A percentile compares a stretch with the other conserved stretches of the same genome.
Evolutionary conservation across 441 rosid genomes (phyloP).

Genomic region (Mallotus repandus): DNA sequence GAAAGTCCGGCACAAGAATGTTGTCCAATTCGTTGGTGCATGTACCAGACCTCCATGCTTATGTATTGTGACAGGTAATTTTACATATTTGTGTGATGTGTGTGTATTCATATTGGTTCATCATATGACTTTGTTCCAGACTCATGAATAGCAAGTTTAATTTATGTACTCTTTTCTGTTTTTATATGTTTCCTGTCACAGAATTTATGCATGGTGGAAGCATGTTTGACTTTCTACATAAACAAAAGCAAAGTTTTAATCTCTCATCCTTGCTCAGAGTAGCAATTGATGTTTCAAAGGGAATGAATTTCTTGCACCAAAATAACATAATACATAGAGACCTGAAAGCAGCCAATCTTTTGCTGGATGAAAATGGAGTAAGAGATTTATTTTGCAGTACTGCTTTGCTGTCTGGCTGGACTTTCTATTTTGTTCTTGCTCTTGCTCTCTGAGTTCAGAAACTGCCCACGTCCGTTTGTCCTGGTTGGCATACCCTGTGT

Average conservation of each 20-base stretch:
- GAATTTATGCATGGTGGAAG: slow-evolving; percentile 76
- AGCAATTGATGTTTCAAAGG: slow-evolving; percentile 58
- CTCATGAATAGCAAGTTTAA: slow-evolving; percentile 5
- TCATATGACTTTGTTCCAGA: slow-evolving; percentile 2
- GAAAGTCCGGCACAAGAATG: slow-evolving; percentile 63
- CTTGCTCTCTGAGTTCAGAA: slow-evolving; percentile 8
- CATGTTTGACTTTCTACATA: slow-evolving; percentile 62
- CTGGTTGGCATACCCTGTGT: background rate
- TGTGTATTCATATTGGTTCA: slow-evolving; percentile 1
- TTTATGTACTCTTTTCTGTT: slow-evolving; percentile 3
- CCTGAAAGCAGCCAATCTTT: slow-evolving; percentile 65
- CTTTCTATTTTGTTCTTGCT: background rate
- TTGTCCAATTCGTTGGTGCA: slow-evolving; percentile 68
- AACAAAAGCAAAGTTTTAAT: slow-evolving; percentile 45
- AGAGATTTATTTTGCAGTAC: slow-evolving; percentile 31
- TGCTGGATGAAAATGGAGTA: slow-evolving; percentile 72
- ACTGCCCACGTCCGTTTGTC: background rate
- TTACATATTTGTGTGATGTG: background rate
- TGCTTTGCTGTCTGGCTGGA: slow-evolving; percentile 4
- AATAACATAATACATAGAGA: slow-evolving; percentile 61
- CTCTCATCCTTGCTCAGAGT: slow-evolving; percentile 54
- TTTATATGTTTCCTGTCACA: slow-evolving; percentile 28
- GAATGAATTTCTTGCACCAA: slow-evolving; percentile 64
- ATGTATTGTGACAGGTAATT: slow-evolving; percentile 65
- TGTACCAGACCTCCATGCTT: slow-evolving; percentile 59